A percentile compares a stretch with the other conserved stretches of the same genome.
Evolutionary conservation across 805 yeast genomes (phyloP).

Genomic region (Tetrapisispora arboricola): DNA sequence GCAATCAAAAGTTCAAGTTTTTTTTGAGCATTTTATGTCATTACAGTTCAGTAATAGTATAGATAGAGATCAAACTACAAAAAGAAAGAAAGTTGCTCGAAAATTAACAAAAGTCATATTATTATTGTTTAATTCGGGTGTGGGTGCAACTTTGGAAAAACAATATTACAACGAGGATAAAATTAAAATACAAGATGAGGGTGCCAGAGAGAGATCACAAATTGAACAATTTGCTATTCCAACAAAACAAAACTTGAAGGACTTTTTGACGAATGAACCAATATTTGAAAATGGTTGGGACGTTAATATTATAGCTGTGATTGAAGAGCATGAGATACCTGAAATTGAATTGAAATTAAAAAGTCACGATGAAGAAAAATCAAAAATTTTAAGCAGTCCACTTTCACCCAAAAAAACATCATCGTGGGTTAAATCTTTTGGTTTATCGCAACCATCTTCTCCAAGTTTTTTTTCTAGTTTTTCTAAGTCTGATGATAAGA

Average conservation of each 20-base stretch:
- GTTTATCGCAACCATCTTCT: background rate
- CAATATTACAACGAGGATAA: slow-evolving; percentile 35
- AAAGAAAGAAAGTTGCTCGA: slow-evolving; percentile 51
- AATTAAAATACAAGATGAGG: slow-evolving; percentile 16
- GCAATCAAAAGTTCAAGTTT: slow-evolving; percentile 69
- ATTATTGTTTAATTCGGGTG: slow-evolving; percentile 64
- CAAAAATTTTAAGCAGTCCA: background rate
- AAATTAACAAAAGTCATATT: slow-evolving; percentile 55
- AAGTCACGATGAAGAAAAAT: background rate
- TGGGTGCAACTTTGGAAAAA: slow-evolving; percentile 51
- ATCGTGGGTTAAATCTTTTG: slow-evolving; percentile 2
- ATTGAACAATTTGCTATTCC: slow-evolving; percentile 31
- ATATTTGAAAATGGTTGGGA: slow-evolving; percentile 44
- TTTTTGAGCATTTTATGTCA: slow-evolving; percentile 66
- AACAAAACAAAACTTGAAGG: slow-evolving; percentile 31
- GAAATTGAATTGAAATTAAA: slow-evolving; percentile 2
- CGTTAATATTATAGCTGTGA: slow-evolving; percentile 61
- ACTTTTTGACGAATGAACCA: slow-evolving; percentile 26
- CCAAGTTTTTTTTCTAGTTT: slow-evolving; percentile 1
- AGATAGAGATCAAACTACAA: slow-evolving; percentile 67
- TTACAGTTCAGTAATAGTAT: slow-evolving; percentile 62
- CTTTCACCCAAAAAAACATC: background rate
- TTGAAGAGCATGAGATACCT: slow-evolving; percentile 14
- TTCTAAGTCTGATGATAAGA: slow-evolving; percentile 1
- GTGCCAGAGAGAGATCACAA: slow-evolving; percentile 25